A percentile compares a stretch with the other conserved stretches of the same genome.
These are phyloP conservation scores for Apiospora rasikravindrae DNA, from an alignment of 2,329 filamentous ascomycete genomes.

Conservation along the genomic window DNA sequence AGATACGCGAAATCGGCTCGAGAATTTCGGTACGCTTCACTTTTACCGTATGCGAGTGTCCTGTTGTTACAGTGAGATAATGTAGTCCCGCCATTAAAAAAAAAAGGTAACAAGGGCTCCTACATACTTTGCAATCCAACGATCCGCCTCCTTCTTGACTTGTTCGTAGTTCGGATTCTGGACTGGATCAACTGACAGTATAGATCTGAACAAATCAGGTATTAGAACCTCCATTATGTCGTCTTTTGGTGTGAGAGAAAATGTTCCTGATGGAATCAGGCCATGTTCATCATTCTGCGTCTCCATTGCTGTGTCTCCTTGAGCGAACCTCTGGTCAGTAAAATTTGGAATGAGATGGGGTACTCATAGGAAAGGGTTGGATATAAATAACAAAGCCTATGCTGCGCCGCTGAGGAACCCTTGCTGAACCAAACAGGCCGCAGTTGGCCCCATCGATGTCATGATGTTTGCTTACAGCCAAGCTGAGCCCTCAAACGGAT, in stretches of 20 bases:
- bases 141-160: conserved; percentile 32
- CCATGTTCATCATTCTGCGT: not conserved
- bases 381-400: no score
- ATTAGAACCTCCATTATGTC: conserved; percentile 18
- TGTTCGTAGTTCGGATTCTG: conserved; percentile 33
- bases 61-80: conserved; percentile 5
- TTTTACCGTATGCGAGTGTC: conserved; percentile 27
- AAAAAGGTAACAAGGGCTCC: not conserved
- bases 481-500: not conserved
- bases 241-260: not conserved
- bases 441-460: no score
- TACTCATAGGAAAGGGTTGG: no score
- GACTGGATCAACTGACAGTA: conserved; percentile 32
- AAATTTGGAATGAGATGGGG: no score
- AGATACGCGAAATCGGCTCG: conserved; percentile 35
- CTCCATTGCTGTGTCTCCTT: not conserved
- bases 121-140: conserved; percentile 31
- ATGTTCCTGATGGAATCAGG: not conserved
- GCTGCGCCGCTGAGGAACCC: no score
- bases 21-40: conserved; percentile 24
- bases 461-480: not conserved
- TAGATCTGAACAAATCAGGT: conserved; percentile 37
- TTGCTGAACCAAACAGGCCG: not conserved
- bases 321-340: not conserved
- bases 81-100: no score